Evolutionary conservation across 257 asterid species (phyloP).

Genomic region (Echium plantagineum): DNA sequence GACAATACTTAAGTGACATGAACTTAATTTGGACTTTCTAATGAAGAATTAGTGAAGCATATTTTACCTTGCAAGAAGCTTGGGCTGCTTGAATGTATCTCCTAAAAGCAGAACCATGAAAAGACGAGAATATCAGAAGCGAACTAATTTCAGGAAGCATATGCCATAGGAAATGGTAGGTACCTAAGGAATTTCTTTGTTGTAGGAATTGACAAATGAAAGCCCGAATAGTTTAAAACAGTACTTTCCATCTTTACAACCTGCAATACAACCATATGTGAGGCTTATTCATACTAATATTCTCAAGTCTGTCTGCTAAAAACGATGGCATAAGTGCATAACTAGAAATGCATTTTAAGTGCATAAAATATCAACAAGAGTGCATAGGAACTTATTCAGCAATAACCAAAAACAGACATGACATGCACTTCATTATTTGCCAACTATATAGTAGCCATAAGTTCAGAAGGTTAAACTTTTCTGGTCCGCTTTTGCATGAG

Average conservation of each 20-base stretch:
- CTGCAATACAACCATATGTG: conserved; percentile 30
- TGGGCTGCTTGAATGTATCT: conserved; percentile 98
- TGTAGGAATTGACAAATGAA: conserved; percentile 76
- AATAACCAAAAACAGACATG: too few relatives aligned
- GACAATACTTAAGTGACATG: conserved; percentile 10
- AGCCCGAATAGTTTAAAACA: conserved; percentile 56
- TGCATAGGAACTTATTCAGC: too few relatives aligned
- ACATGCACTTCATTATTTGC: too few relatives aligned
- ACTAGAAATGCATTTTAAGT: too few relatives aligned
- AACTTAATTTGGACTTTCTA: conserved; percentile 11
- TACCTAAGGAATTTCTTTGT: conserved; percentile 95
- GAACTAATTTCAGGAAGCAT: conserved; percentile 1
- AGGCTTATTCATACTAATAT: conserved; percentile 8
- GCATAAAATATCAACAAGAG: too few relatives aligned
- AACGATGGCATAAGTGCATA: too few relatives aligned
- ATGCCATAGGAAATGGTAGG: conserved; percentile 1
- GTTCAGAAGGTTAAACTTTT: too few relatives aligned
- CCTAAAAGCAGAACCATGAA: conserved; percentile 31
- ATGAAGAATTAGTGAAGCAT: conserved; percentile 1
- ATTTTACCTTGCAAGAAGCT: conserved; percentile 54
- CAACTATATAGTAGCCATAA: too few relatives aligned
- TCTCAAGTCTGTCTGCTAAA: too few relatives aligned
- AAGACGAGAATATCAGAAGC: conserved; percentile 8
- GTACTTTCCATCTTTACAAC: conserved; percentile 75
- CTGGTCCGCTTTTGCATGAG: too few relatives aligned